Base-by-base conservation (phyloP, 768 basidiomycete genomes). In the Coprinopsis cinerea region DNA sequence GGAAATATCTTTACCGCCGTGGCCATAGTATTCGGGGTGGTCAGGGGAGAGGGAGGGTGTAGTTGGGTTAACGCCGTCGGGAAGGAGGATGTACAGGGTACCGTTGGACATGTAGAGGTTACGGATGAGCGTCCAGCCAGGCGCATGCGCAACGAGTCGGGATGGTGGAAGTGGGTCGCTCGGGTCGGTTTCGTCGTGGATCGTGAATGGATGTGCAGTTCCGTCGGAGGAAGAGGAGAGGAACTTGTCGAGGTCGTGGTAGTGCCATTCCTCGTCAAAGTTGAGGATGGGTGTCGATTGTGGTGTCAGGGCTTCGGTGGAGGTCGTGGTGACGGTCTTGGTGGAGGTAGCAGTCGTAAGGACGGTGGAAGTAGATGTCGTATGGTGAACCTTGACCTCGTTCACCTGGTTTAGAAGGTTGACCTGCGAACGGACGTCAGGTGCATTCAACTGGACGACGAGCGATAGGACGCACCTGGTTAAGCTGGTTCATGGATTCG, bases 51-150 rank as follows among this genome's bases (percentile, higher is more conserved):
- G 36, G 10, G 48, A 41, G 23, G 48, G 48, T 3, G 48, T 49
- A 13, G 25, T 11, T 15, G 39, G 39, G 32, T 7, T 32, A 15
- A 32, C 9, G 30, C 7, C 10, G 20, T 39, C 39, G 39, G 34
- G 61, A 1, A 83, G 75, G 48, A 92, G 71, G 59, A 92, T 76
- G 64, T 77, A 82, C 40, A 92, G 74, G 0, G 89, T 91, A 6
- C 87, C 88, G 54, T 91, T 86, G 41, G 82, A 78, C 81, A 92
- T 79, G 75, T 94, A 94, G 3, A 94, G 61, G 61, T 92, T 83
- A 23, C 76, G 76, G 64, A 89, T 90, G 26, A 92, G 66, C 0
- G 92, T 92, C 89, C 91, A 93, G 34, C 91, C 90, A 24, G 83
- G 83, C 3, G 82, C 83, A 48, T 88, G 86, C 20, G 78, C 72